Evolutionary conservation across 1,139 yeast genomes (phyloP).

Genomic region (Debaryomyces fabryi): DNA sequence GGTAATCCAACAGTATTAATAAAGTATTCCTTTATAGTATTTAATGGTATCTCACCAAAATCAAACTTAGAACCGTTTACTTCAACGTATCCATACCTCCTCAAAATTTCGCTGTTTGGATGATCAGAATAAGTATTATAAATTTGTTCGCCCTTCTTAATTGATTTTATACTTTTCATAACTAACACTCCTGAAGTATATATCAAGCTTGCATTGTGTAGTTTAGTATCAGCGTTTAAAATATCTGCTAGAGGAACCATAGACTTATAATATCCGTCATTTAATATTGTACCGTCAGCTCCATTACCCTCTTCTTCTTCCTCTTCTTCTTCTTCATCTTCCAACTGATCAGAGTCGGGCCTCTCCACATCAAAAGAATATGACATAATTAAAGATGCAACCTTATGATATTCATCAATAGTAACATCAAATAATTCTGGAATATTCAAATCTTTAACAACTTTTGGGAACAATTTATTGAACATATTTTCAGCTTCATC

Average conservation of each 20-base stretch:
- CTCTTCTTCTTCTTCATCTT: constrained; percentile 21
- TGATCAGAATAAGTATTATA: constrained; percentile 90
- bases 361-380: constrained; percentile 44
- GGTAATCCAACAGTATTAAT: constrained; percentile 25
- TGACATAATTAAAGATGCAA: constrained; percentile 63
- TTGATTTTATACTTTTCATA: constrained; percentile 70
- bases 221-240: constrained; percentile 78
- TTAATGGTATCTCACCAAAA: constrained; percentile 71
- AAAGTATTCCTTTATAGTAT: constrained; percentile 38
- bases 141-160: constrained; percentile 68
- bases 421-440: constrained; percentile 36
- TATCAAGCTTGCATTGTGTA: constrained; percentile 74
- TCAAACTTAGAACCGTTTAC: constrained; percentile 73
- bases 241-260: constrained; percentile 95
- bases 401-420: constrained; percentile 61
- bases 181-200: constrained; percentile 51
- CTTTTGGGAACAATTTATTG: constrained; percentile 28
- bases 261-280: constrained; percentile 63
- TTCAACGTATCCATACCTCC: constrained; percentile 93
- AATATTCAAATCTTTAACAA: constrained; percentile 28
- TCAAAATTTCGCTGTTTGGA: constrained; percentile 83
- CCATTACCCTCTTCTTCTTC: constrained; percentile 28
- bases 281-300: constrained; percentile 23
- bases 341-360: constrained; percentile 20
- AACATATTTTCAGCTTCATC: constrained; percentile 67